Conservation (phyloP, 768 basidiomycete species). For the Suillus clintonianus region DNA sequence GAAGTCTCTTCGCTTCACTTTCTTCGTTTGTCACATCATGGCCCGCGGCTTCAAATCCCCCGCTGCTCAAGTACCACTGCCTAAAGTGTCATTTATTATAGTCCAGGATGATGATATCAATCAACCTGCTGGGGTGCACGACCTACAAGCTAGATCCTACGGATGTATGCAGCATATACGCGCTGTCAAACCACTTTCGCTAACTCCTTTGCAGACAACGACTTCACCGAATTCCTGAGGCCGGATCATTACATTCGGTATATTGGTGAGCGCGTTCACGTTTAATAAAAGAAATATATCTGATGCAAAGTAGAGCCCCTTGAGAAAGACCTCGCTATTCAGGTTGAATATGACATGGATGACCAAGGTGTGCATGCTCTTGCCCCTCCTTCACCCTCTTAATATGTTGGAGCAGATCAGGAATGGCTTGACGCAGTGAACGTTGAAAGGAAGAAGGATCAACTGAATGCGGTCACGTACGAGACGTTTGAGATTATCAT, state of each 20-base stretch:
- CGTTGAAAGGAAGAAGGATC: slow-evolving; percentile 74
- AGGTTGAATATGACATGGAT: slow-evolving; percentile 99
- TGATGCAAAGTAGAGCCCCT: slow-evolving; percentile 66
- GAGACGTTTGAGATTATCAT: slow-evolving; percentile 95
- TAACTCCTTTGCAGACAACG: slow-evolving; percentile 48
- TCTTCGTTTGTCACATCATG: slow-evolving; percentile 26
- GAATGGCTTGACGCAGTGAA: slow-evolving; percentile 93
- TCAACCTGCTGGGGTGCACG: slow-evolving; percentile 63
- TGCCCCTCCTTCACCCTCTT: slow-evolving; percentile 4
- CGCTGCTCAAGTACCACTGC: slow-evolving; percentile 43
- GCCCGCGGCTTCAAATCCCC: slow-evolving; percentile 41
- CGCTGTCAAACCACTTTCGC: slow-evolving; percentile 1
- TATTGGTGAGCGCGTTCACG: slow-evolving; percentile 59
- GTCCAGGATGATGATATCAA: slow-evolving; percentile 65
- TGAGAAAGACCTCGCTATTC: slow-evolving; percentile 86
- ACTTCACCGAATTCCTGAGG: slow-evolving; percentile 68
- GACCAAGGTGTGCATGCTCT: slow-evolving; percentile 73
- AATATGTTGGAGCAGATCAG: slow-evolving; percentile 58
- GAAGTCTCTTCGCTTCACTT: background rate
- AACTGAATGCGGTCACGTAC: slow-evolving; percentile 68
- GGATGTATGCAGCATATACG: slow-evolving; percentile 59
- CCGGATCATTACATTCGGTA: slow-evolving; percentile 91
- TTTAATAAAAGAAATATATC: background rate
- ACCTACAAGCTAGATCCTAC: slow-evolving; percentile 63
- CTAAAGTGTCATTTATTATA: slow-evolving; percentile 68